phyloP scores from a whole-genome alignment of 371 early-diverging fungal species.

The Mortierella sp. region DNA sequence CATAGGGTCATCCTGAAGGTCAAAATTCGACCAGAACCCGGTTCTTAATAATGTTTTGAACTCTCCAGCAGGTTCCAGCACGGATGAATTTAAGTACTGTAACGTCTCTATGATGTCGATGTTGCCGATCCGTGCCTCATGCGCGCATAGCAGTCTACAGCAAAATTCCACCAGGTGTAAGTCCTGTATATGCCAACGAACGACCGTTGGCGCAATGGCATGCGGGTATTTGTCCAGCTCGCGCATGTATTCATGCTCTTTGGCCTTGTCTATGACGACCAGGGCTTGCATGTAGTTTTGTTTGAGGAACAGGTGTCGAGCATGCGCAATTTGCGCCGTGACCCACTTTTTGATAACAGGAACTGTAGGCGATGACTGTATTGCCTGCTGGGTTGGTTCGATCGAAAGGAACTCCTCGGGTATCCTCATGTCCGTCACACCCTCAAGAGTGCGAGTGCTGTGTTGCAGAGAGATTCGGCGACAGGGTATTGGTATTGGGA shows the following conservation, averaged over 20 bases:
- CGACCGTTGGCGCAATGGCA: slow-evolving; percentile 3
- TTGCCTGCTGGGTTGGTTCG: slow-evolving; percentile 5
- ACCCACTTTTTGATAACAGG: slow-evolving; percentile 31
- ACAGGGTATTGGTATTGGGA: slow-evolving; percentile 18
- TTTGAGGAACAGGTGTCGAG: slow-evolving; percentile 27
- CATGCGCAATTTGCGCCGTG: slow-evolving; percentile 14
- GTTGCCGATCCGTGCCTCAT: slow-evolving; percentile 19
- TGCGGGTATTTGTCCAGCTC: slow-evolving; percentile 3
- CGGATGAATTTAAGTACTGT: slow-evolving; percentile 17
- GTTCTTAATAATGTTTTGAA: not conserved
- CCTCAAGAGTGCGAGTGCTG: slow-evolving; percentile 20
- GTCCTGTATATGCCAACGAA: slow-evolving; percentile 30
- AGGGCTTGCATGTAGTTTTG: slow-evolving; percentile 43
- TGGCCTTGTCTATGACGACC: slow-evolving; percentile 25
- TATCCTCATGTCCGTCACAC: slow-evolving; percentile 28
- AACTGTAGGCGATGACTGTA: slow-evolving; percentile 3
- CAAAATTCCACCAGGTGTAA: slow-evolving; percentile 36
- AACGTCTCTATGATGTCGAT: slow-evolving; percentile 20
- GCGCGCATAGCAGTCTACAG: slow-evolving; percentile 20
- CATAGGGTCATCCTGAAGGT: slow-evolving; percentile 24
- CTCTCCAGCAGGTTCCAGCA: slow-evolving; percentile 7
- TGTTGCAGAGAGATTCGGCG: slow-evolving; percentile 35
- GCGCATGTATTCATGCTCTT: slow-evolving; percentile 33
- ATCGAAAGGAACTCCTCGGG: slow-evolving; percentile 32
- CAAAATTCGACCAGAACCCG: slow-evolving; percentile 21